Conservation (phyloP, 2,329 filamentous ascomycete genomes). For the Paraphaeosphaeria sporulosa region DNA sequence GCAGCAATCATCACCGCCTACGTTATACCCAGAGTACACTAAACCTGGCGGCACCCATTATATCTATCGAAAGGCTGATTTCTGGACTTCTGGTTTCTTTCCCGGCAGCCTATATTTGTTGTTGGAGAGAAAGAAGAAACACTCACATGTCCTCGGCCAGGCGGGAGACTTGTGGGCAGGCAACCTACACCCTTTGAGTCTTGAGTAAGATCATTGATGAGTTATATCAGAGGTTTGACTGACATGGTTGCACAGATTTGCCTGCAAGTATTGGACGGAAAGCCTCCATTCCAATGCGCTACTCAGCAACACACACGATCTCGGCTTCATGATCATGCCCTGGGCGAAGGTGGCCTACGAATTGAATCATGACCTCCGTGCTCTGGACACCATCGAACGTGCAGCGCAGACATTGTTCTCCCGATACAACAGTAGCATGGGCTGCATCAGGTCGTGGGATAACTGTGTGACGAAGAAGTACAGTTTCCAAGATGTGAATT, state of each 20-base stretch:
- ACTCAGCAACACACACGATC: slow-evolving; percentile 48
- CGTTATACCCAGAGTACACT: slow-evolving; percentile 50
- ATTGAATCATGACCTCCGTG: slow-evolving; percentile 44
- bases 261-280: slow-evolving; percentile 54
- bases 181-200: no score
- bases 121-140: slow-evolving; percentile 41
- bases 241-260: slow-evolving; percentile 21
- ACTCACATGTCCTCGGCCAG: slow-evolving; percentile 10
- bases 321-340: slow-evolving; percentile 54
- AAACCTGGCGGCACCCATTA: slow-evolving; percentile 46
- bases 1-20: slow-evolving; percentile 15
- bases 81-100: slow-evolving; percentile 60
- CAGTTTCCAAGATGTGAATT: slow-evolving; percentile 39
- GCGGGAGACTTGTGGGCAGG: neutral
- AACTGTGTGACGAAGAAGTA: slow-evolving; percentile 50
- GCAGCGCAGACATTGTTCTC: slow-evolving; percentile 46
- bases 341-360: slow-evolving; percentile 50
- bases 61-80: slow-evolving; percentile 49
- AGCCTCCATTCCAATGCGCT: slow-evolving; percentile 47
- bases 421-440: slow-evolving; percentile 43
- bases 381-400: slow-evolving; percentile 40
- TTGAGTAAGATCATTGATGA: no score
- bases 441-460: slow-evolving; percentile 54
- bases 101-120: slow-evolving; percentile 54
- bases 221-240: no score